These are phyloP conservation scores for Tanacetum coccineum DNA, from an alignment of 129 eudicot genomes.

Conservation along the genomic window DNA sequence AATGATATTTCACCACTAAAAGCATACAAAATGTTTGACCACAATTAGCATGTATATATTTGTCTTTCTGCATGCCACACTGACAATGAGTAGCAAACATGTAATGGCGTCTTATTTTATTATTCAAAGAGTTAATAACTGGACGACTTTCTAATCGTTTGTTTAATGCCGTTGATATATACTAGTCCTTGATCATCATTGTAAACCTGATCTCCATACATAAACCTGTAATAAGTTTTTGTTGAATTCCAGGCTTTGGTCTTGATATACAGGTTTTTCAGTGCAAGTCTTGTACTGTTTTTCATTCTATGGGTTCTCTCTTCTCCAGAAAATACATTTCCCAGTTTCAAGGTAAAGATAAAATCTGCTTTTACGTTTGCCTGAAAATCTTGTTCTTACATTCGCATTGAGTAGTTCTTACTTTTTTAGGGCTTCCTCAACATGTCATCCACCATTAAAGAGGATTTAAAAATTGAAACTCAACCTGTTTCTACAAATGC, in stretches of 20 bases:
- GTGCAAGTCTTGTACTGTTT: slow-evolving; percentile 73
- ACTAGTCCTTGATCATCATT: neutral
- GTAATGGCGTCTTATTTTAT: neutral
- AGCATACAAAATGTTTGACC: neutral
- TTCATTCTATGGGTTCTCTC: slow-evolving; percentile 73
- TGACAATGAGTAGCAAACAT: slow-evolving; percentile 2
- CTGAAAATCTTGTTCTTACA: slow-evolving; percentile 15
- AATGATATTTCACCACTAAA: neutral
- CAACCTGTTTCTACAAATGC: slow-evolving; percentile 30
- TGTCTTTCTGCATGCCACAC: slow-evolving; percentile 13
- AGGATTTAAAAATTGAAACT: slow-evolving; percentile 58
- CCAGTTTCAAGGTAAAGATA: slow-evolving; percentile 51
- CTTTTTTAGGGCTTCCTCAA: slow-evolving; percentile 41
- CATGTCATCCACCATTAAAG: slow-evolving; percentile 49
- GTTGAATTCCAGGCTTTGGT: slow-evolving; percentile 82
- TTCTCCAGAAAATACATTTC: slow-evolving; percentile 54
- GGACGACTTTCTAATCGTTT: neutral
- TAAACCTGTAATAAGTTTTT: slow-evolving; percentile 22
- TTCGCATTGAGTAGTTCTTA: slow-evolving; percentile 5
- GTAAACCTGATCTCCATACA: slow-evolving; percentile 15
- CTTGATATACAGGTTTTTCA: slow-evolving; percentile 85
- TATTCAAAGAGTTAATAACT: slow-evolving; percentile 2
- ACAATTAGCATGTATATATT: neutral
- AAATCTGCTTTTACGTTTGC: neutral
- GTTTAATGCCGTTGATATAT: neutral